A percentile compares a stretch with the other conserved stretches of the same genome.
phyloP scores from a whole-genome alignment of 805 yeast species.

The Tetrapisispora namnaoensis region DNA sequence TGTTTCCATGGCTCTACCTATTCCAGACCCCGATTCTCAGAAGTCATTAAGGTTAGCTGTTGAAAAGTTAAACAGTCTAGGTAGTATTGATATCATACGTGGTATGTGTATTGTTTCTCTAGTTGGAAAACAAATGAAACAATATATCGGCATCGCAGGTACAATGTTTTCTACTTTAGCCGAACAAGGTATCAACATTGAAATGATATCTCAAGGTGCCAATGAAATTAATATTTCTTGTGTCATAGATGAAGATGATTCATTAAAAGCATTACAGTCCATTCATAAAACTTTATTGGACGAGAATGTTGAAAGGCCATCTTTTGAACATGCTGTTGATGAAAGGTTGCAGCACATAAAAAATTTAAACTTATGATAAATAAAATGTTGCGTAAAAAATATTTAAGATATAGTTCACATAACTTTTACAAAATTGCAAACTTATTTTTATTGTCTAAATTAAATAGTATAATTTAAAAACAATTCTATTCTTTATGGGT shows the following conservation, averaged over 20 bases:
- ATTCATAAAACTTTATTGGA: slow-evolving; percentile 72
- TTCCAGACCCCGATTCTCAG: slow-evolving; percentile 52
- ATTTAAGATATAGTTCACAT: not conserved
- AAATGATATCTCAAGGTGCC: slow-evolving; percentile 98
- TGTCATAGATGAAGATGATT: slow-evolving; percentile 76
- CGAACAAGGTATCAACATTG: slow-evolving; percentile 84
- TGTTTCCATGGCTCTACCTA: slow-evolving; percentile 93
- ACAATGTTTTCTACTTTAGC: slow-evolving; percentile 93
- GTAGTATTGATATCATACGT: slow-evolving; percentile 80
- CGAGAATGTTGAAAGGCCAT: slow-evolving; percentile 21
- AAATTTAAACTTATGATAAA: slow-evolving; percentile 22
- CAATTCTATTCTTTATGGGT: too few relatives aligned
- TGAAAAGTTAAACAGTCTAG: slow-evolving; percentile 67
- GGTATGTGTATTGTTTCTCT: slow-evolving; percentile 86
- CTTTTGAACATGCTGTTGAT: slow-evolving; percentile 32
- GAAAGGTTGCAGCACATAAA: slow-evolving; percentile 39
- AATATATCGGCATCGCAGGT: slow-evolving; percentile 93
- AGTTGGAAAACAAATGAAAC: slow-evolving; percentile 96
- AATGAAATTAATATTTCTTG: slow-evolving; percentile 95
- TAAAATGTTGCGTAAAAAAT: not conserved
- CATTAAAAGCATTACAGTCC: slow-evolving; percentile 75
- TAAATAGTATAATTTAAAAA: too few relatives aligned
- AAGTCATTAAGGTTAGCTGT: slow-evolving; percentile 59
- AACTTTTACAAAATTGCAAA: not conserved
- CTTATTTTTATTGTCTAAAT: too few relatives aligned